Conservation (phyloP, 1,284 basidiomycete species). For the Somion occarium region DNA sequence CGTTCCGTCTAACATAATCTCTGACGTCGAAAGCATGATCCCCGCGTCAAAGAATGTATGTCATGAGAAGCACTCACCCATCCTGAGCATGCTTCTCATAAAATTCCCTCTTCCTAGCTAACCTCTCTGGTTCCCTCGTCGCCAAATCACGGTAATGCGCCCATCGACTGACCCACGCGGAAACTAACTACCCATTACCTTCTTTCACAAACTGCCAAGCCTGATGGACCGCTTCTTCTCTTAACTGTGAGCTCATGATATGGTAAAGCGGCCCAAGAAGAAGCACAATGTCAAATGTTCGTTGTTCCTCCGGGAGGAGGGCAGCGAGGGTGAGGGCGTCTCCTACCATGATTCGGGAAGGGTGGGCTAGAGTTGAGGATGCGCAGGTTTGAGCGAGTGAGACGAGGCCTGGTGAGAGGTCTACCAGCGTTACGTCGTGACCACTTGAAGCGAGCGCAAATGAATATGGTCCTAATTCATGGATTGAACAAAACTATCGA, state of each 20-base stretch:
- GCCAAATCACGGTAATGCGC: conserved; percentile 17
- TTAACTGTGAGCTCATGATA: conserved; percentile 12
- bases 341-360: conserved; percentile 12
- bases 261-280: conserved; percentile 17
- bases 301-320: conserved; percentile 9
- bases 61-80: conserved; percentile 6
- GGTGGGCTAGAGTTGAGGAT: too few species aligned
- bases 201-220: conserved; percentile 15
- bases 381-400: background rate
- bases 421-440: conserved; percentile 15
- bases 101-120: conserved; percentile 8
- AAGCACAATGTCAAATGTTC: conserved; percentile 16
- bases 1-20: conserved; percentile 12
- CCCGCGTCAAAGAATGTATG: background rate
- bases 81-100: conserved; percentile 14
- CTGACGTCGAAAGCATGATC: conserved; percentile 2
- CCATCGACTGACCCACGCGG: conserved; percentile 16
- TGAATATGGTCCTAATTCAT: conserved; percentile 15
- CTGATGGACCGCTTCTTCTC: conserved; percentile 12
- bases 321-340: conserved; percentile 12
- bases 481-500: too few species aligned
- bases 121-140: conserved; percentile 10
- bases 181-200: conserved; percentile 11
- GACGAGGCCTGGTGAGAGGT: conserved; percentile 10
- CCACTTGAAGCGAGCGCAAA: conserved; percentile 15